Evolutionary conservation across 192 early-diverging fungal genomes (phyloP), one percentile per base, ranked within the genome.

Genomic region (Podila clonocystis): DNA sequence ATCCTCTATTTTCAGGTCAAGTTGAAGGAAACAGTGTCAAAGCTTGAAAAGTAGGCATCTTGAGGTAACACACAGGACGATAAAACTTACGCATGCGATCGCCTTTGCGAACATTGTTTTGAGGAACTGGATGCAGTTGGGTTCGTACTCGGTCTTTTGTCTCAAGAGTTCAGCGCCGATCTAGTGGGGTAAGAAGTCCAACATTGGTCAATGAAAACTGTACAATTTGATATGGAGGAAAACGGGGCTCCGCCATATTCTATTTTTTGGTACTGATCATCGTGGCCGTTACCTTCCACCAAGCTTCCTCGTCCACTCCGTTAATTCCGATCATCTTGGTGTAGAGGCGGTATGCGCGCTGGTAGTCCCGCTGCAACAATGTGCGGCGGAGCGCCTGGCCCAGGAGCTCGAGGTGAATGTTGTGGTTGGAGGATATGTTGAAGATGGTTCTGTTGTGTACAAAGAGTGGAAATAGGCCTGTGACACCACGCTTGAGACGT

Each of bases 231-330:
- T 2, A 31, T 31, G n/a, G 50, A 20, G 22, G 0, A 2, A 2
- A 22, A 52, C 9, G 38, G 11, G 9, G 0, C 33, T 33, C 4
- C 33, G n/a, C 3, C 0, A 12, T 9, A 41, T 17, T 45, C 41
- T 17, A 17, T 12, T 45, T 45, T 2, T 17, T 45, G 41, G 3
- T 45, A 4, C 13, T 45, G 41, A 12, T 17, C 1, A 45, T 45
- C 41, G 15, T 65, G 30, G 5, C 48, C 29, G 13, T n/a, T 68
- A 72, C 77, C 77, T 80, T 80, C 77, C 77, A 80, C 50, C 66
- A 58, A 6, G 73, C 24, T 22, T 73, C 64, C 29, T 80, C 77
- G 22, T 34, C 11, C 5, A 58, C 28, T 24, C 50, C 24, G 0
- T 13, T 13, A 19, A 38, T 48, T 1, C 26, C 24, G 20, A 58